Base-by-base conservation (phyloP, 2,329 filamentous ascomycete species). In the Epichloe brachyelytri region DNA sequence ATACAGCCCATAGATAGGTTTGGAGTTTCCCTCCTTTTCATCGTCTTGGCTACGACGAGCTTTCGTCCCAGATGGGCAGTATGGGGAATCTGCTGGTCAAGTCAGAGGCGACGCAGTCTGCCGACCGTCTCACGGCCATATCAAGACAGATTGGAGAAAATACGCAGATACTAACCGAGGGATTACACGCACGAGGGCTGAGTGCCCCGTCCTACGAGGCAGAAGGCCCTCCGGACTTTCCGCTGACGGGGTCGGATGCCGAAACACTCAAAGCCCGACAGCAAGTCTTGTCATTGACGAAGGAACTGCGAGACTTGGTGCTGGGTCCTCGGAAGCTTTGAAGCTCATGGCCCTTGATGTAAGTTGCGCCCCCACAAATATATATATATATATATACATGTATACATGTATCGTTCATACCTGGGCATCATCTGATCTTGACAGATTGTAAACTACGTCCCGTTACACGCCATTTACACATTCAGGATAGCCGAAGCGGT, bases 401-500 rank as follows among this genome's bases (percentile, higher is more conserved):
- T 3, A 10, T 30, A 30, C 26, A 30, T 30, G 10, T 30, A 30
- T 30, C 26, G 26, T 30, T 30, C 3, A 30, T 30, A 30, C 26
- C 26, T 30, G 26, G 26, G 26, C 26, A 10, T 30, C 26, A 30
- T 43, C 20, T 43, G 14, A 44, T 12, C 22, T 10, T 33, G 22
- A 4, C 37, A 63, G 60, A 55, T 54, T 26, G 44, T 63, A 37
- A 62, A 57, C 49, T 59, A 57, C 46, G 54, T 64, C 37, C 58
- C 63, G 7, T 55, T 65, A 2, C 62, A 65, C 22, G 62, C 62
- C 5, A 58, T 66, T 5, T 61, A 58, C 53, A 59, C 63, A 26
- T 64, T 65, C 56, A 59, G 57, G 30, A 54, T 66, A n/a, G 58
- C 62, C 8, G 53, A 64, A 33, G 60, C 60, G 1, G 63, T 66